Evolutionary conservation across 2,329 filamentous ascomycete species (phyloP), one percentile per base, ranked within the genome.

Genomic region (Fusarium sambucinum): DNA sequence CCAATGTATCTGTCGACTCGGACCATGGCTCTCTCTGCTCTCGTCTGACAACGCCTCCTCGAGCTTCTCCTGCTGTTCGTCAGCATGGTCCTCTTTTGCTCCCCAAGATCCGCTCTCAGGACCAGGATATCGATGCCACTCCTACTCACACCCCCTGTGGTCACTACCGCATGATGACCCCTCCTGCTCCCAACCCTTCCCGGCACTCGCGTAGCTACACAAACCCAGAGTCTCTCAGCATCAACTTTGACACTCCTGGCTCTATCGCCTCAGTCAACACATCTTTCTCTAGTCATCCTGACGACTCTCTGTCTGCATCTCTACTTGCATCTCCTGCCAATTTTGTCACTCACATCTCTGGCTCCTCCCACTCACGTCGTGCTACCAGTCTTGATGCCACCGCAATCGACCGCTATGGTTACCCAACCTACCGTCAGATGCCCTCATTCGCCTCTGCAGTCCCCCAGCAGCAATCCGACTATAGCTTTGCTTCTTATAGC

Each of bases 61-160:
- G 85, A 54, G 86, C 85, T 54, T 84, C 86, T 68, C 91, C 92
- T 33, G 92, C 92, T 63, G 87, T 94, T 72, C 87, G 90, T 64
- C 90, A 93, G 65, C 90, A 94, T 80, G 92, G 93, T 53, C 92
- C 93, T 52, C 83, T 93, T 48, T 83, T 97, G 62, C 85, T 97
- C 32, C 93, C 93, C 75, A 96, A 94, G 85, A 94, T 96, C 81
- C 88, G 93, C 64, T 88, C 88, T 40, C 93, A 96, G 80, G 93
- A 97, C 80, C 91, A 95, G 80, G 85, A 90, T 65, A 87, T 93
- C 65, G 88, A 90, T 69, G 86, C 86, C 38, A 82, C 82, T 85
- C 46, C 80, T 85, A 88, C 89, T 68, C 86, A 86, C 40, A 82
- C 82, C 85, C 45, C 80, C 85, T 69, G 67, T 38, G 59, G 50